Percentiles rank a stretch among this genome's conserved stretches.
Evolutionary conservation across 768 basidiomycete genomes (phyloP).

Genomic region (Lentinula sp.): DNA sequence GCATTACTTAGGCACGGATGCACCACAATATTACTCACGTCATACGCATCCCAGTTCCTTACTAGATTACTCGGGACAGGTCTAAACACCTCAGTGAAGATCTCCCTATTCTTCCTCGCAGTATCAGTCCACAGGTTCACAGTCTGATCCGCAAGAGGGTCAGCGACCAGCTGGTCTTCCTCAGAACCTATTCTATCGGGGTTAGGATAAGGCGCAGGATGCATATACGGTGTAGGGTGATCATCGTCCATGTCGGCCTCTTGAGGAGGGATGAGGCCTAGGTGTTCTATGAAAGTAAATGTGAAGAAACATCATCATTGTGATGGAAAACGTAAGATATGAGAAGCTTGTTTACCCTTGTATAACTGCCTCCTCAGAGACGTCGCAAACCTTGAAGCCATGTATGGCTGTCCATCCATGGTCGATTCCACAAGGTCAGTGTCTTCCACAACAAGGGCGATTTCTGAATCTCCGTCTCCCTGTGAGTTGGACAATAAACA

Average conservation of each 20-base stretch:
- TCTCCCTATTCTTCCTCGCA: slow-evolving; percentile 73
- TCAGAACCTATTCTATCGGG: slow-evolving; percentile 52
- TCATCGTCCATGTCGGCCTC: slow-evolving; percentile 27
- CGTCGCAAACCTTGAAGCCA: slow-evolving; percentile 76
- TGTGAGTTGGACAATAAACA: slow-evolving; percentile 14
- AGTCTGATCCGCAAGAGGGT: slow-evolving; percentile 66
- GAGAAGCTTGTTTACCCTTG: slow-evolving; percentile 45
- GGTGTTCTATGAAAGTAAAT: slow-evolving; percentile 51
- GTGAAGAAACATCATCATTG: not conserved
- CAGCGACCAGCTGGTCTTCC: slow-evolving; percentile 67
- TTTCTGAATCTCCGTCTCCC: slow-evolving; percentile 95
- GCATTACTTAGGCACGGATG: not conserved
- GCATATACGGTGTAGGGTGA: slow-evolving; percentile 61
- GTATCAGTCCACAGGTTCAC: slow-evolving; percentile 59
- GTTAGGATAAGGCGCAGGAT: slow-evolving; percentile 66
- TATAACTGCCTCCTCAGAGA: slow-evolving; percentile 78
- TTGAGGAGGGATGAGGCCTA: slow-evolving; percentile 83
- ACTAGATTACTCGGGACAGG: slow-evolving; percentile 85
- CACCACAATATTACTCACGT: slow-evolving; percentile 35
- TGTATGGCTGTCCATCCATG: slow-evolving; percentile 75
- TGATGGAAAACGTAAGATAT: not conserved
- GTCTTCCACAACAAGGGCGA: slow-evolving; percentile 90
- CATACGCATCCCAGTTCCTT: slow-evolving; percentile 71
- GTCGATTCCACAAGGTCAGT: slow-evolving; percentile 62
- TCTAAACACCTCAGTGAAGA: slow-evolving; percentile 83